Evolutionary conservation across 495 filamentous ascomycete species (phyloP), one percentile per base, ranked within the genome.

Genomic region (Xylaria castorea): DNA sequence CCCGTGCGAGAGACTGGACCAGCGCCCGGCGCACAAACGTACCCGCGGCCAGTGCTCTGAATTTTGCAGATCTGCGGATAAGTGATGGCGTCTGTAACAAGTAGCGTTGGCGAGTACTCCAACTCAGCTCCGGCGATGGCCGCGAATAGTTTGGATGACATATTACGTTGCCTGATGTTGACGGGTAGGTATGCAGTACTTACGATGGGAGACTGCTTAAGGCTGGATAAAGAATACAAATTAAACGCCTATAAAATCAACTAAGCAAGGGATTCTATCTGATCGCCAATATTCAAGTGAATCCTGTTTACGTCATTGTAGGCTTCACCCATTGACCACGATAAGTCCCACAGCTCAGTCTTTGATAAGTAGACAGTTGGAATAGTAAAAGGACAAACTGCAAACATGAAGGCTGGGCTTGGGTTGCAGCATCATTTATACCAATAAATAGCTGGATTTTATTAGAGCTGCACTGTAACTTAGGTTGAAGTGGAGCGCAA

Each of bases 81-180:
- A 3, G 93, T 94, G 0, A 94, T 97, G 0, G 94, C 94, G 46
- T 94, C 92, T 0, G 95, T 97, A 82, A 97, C 91, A 79, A 97
- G 92, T 44, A 98, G 84, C 2, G 92, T 90, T 0, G 95, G 93
- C 5, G 93, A 93, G 76, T 94, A 74, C 46, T 82, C 75, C 25
- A 85, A 83, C 55, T 75, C 70, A 6, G 85, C n/a, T n/a, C n/a
- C n/a, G n/a, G n/a, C n/a, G n/a, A n/a, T n/a, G n/a, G n/a, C n/a
- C n/a, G n/a, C n/a, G n/a, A n/a, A n/a, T n/a, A n/a, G n/a, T n/a
- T n/a, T n/a, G n/a, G n/a, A n/a, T n/a, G n/a, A n/a, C n/a, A n/a
- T n/a, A n/a, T n/a, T n/a, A n/a, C n/a, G n/a, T n/a, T n/a, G n/a
- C n/a, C n/a, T n/a, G n/a, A n/a, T n/a, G n/a, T n/a, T n/a, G n/a